Evolutionary conservation across 2,329 filamentous ascomycete species (phyloP).

Genomic region (Rhinocladiella similis): DNA sequence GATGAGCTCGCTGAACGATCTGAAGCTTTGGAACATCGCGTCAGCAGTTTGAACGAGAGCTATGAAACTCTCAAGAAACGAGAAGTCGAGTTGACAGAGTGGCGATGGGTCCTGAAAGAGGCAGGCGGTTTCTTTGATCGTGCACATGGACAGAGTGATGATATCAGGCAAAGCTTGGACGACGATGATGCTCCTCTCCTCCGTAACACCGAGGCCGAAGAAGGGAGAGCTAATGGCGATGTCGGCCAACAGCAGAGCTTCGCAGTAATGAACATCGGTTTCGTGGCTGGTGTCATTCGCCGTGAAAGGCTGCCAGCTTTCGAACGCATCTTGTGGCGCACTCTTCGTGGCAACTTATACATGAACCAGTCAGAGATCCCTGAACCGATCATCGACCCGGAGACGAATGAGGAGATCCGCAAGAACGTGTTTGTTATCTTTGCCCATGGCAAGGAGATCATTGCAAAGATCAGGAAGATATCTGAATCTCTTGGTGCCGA

Average conservation of each 20-base stretch:
- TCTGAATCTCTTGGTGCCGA: constrained; percentile 96
- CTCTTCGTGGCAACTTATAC: constrained; percentile 94
- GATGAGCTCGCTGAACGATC: constrained; percentile 92
- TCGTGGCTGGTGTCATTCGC: constrained; percentile 93
- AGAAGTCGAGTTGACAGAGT: constrained; percentile 94
- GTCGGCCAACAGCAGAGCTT: constrained; percentile 77
- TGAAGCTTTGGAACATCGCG: constrained; percentile 86
- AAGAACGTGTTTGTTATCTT: constrained; percentile 99
- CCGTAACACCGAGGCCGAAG: constrained; percentile 86
- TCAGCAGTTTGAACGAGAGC: constrained; percentile 91
- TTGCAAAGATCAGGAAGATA: constrained; percentile 98
- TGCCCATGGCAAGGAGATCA: constrained; percentile 95
- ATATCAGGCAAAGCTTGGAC: constrained; percentile 87
- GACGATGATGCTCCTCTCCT: constrained; percentile 92
- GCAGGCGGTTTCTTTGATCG: constrained; percentile 93
- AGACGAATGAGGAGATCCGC: constrained; percentile 85
- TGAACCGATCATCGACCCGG: constrained; percentile 85
- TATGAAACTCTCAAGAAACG: constrained; percentile 98
- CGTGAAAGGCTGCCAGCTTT: constrained; percentile 92
- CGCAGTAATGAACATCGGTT: constrained; percentile 97
- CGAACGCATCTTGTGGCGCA: constrained; percentile 96
- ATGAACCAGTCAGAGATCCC: constrained; percentile 99
- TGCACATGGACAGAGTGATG: constrained; percentile 93
- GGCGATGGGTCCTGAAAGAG: constrained; percentile 96
- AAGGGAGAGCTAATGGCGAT: constrained; percentile 59